Conservation (phyloP, 1,139 yeast genomes). For the Yamadazyma membranifaciens region DNA sequence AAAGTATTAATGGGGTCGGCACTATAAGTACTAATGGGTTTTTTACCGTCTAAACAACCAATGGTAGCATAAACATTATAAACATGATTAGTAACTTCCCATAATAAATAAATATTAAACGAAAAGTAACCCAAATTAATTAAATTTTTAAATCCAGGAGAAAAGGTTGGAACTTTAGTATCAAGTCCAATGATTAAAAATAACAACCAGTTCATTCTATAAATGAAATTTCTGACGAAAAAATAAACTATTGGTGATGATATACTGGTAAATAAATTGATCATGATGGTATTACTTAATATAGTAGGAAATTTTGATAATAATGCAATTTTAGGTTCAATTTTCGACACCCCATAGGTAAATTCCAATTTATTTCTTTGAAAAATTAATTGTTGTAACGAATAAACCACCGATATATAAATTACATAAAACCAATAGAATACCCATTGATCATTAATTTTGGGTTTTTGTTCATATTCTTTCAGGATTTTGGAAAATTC, state of each 20-base stretch:
- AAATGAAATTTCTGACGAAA: conserved; percentile 41
- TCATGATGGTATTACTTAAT: conserved; percentile 34
- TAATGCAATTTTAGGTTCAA: conserved; percentile 41
- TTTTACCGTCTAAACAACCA: conserved; percentile 79
- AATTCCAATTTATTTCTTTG: conserved; percentile 64
- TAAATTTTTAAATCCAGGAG: conserved; percentile 37
- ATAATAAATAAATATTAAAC: conserved; percentile 40
- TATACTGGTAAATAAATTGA: conserved; percentile 28
- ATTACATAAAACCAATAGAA: conserved; percentile 47
- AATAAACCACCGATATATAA: conserved; percentile 44
- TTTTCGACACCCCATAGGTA: conserved; percentile 41
- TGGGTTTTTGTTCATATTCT: conserved; percentile 52
- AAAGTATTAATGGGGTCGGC: conserved; percentile 74
- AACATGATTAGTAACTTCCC: conserved; percentile 64
- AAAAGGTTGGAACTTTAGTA: conserved; percentile 30
- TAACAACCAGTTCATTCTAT: conserved; percentile 32
- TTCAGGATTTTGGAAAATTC: conserved; percentile 40
- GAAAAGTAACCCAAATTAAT: conserved; percentile 37
- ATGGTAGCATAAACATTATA: conserved; percentile 74
- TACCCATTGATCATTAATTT: conserved; percentile 61
- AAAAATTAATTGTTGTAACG: conserved; percentile 51
- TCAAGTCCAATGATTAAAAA: conserved; percentile 35
- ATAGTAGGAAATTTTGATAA: conserved; percentile 30
- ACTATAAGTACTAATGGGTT: conserved; percentile 65
- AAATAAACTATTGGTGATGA: conserved; percentile 49